These are phyloP conservation scores for Melaleuca alternifolia DNA, from an alignment of 345 rosid species.

Conservation along the genomic window DNA sequence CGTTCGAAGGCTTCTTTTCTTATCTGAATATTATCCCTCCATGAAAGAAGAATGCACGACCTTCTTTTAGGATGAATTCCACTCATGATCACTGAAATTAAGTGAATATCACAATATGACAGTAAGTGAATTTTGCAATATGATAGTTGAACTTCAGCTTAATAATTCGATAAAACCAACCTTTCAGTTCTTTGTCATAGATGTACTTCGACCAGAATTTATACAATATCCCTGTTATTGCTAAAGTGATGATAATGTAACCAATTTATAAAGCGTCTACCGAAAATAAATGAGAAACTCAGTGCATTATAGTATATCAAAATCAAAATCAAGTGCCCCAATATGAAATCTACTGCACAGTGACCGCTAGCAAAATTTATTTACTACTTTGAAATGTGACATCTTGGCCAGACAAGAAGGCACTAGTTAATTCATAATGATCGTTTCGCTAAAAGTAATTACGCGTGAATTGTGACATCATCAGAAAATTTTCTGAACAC, in stretches of 20 bases:
- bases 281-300: background rate
- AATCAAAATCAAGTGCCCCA: background rate
- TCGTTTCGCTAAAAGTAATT: background rate
- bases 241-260: background rate
- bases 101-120: background rate
- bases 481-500: background rate
- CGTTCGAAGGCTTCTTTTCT: background rate
- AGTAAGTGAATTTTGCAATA: background rate
- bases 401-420: background rate
- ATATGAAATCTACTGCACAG: background rate
- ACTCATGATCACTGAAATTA: background rate
- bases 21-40: background rate
- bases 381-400: background rate
- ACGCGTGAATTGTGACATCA: background rate
- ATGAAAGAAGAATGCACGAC: background rate
- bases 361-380: background rate
- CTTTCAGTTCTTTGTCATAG: background rate
- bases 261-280: background rate
- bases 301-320: background rate
- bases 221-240: background rate
- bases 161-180: background rate
- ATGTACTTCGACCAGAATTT: background rate
- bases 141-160: background rate
- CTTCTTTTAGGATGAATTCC: background rate
- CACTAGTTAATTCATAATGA: background rate